Conservation (phyloP, 306 rosid genomes). For the Glycine latifolia region DNA sequence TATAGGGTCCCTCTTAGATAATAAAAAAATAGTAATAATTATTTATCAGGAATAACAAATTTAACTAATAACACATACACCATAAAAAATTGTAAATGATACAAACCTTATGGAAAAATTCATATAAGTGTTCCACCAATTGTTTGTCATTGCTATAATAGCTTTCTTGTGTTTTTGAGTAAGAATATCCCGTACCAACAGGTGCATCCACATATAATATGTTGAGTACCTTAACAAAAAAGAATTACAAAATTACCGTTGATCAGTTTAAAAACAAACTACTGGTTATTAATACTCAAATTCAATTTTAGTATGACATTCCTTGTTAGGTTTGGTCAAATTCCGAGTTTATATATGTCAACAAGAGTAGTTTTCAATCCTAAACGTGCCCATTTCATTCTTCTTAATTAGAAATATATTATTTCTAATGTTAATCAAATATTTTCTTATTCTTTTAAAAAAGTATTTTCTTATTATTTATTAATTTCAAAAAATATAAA, state of each 20-base stretch:
- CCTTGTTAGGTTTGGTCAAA: background rate
- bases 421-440: too few species aligned
- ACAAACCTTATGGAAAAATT: conserved; percentile 17
- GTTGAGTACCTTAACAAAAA: background rate
- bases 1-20: too few species aligned
- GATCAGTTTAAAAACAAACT: background rate
- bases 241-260: background rate
- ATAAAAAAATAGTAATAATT: background rate
- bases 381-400: too few species aligned
- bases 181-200: conserved; percentile 46
- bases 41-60: background rate
- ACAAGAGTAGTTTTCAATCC: too few species aligned
- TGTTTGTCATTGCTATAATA: conserved; percentile 29
- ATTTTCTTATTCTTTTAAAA: too few species aligned
- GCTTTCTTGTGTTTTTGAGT: conserved; percentile 36
- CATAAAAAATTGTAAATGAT: background rate
- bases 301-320: background rate
- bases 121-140: background rate
- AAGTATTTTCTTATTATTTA: too few species aligned
- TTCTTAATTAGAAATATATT: too few species aligned
- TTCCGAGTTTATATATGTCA: too few species aligned
- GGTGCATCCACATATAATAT: conserved; percentile 39
- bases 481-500: too few species aligned
- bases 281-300: background rate
- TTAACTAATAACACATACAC: too few species aligned